Evolutionary conservation across 495 filamentous ascomycete genomes (phyloP).

Genomic region (Penicillium subrubescens): DNA sequence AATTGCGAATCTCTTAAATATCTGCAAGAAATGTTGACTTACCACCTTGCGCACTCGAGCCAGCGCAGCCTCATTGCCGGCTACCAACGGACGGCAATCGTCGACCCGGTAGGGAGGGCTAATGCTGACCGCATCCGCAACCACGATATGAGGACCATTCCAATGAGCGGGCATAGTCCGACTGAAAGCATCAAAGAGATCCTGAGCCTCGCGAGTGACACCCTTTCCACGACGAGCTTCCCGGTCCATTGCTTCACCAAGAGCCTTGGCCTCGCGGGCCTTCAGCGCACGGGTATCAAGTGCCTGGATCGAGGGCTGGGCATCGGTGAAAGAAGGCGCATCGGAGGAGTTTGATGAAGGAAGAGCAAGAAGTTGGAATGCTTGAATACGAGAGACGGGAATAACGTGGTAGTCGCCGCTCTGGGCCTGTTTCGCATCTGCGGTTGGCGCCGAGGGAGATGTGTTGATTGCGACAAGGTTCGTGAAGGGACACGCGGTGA

Average conservation of each 20-base stretch:
- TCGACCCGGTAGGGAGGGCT: constrained; percentile 61
- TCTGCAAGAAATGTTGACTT: constrained; percentile 26
- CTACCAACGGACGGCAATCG: constrained; percentile 54
- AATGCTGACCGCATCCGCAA: constrained; percentile 66
- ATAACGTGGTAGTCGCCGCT: constrained; percentile 65
- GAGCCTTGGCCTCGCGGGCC: constrained; percentile 54
- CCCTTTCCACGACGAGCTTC: constrained; percentile 60
- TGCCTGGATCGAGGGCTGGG: constrained; percentile 41
- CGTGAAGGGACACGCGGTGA: constrained; percentile 66
- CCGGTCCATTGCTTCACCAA: constrained; percentile 55
- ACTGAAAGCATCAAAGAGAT: constrained; percentile 66
- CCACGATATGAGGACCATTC: constrained; percentile 63
- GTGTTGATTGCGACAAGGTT: constrained; percentile 66
- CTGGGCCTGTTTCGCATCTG: constrained; percentile 42
- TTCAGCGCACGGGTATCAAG: constrained; percentile 57
- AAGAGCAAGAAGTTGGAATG: constrained; percentile 61
- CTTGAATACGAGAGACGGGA: constrained; percentile 63
- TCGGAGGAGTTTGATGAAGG: constrained; percentile 51
- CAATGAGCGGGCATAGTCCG: constrained; percentile 67
- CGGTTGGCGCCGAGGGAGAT: constrained; percentile 32
- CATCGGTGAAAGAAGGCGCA: constrained; percentile 45
- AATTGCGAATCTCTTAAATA: too few species aligned
- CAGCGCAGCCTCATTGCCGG: constrained; percentile 53
- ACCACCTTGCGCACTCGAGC: constrained; percentile 67
- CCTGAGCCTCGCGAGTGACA: constrained; percentile 67